phyloP scores from a whole-genome alignment of 768 basidiomycete species.

The Agrocybe pediades region DNA sequence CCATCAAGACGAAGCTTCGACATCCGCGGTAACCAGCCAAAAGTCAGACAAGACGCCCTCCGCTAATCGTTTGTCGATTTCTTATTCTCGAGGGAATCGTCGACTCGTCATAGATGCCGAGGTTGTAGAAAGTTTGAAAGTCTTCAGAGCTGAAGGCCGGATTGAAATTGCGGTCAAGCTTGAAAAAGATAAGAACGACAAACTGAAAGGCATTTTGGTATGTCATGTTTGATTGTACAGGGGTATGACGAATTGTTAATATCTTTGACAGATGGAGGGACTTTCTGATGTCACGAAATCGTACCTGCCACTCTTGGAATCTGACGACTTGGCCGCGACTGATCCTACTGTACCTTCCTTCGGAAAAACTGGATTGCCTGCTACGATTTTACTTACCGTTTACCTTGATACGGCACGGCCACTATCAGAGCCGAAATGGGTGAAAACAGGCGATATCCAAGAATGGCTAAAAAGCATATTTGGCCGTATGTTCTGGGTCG shows the following conservation, averaged over 20 bases:
- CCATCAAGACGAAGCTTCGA: slow-evolving; percentile 48
- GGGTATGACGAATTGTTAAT: slow-evolving; percentile 15
- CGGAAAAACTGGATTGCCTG: slow-evolving; percentile 51
- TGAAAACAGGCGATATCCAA: slow-evolving; percentile 90
- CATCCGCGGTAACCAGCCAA: slow-evolving; percentile 31
- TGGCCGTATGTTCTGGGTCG: slow-evolving; percentile 85
- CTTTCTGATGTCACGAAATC: slow-evolving; percentile 72
- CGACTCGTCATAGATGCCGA: slow-evolving; percentile 89
- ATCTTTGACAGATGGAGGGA: slow-evolving; percentile 61
- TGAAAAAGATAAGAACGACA: slow-evolving; percentile 52
- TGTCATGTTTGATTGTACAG: slow-evolving; percentile 8
- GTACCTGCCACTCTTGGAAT: slow-evolving; percentile 59
- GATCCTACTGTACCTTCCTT: slow-evolving; percentile 80
- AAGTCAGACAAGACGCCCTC: slow-evolving; percentile 58
- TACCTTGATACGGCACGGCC: slow-evolving; percentile 88
- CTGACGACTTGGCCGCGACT: slow-evolving; percentile 37
- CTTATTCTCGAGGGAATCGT: slow-evolving; percentile 87
- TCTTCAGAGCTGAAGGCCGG: slow-evolving; percentile 80
- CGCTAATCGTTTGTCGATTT: slow-evolving; percentile 89
- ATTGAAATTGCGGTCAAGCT: slow-evolving; percentile 80
- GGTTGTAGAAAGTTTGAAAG: slow-evolving; percentile 77
- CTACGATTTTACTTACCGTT: slow-evolving; percentile 64
- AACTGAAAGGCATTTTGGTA: slow-evolving; percentile 77
- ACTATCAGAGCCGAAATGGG: slow-evolving; percentile 95
- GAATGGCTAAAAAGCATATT: slow-evolving; percentile 92